phyloP scores from a whole-genome alignment of 768 basidiomycete species.

The Neoboletus subvelutipes region DNA sequence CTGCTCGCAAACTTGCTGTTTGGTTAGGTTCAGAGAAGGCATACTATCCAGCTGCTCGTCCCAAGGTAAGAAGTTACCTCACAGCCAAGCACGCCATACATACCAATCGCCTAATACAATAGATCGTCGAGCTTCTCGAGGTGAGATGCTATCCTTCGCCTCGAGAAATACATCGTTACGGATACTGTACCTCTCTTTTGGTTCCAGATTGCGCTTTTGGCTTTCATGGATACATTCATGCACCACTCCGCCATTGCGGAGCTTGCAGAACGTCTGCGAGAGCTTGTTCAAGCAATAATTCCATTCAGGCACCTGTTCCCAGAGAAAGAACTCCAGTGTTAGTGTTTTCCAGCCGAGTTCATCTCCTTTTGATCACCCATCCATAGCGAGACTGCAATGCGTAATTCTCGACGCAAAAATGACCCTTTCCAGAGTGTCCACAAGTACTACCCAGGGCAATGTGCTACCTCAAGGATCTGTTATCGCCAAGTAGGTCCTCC shows the following conservation, averaged over 20 bases:
- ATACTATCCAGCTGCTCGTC: constrained; percentile 51
- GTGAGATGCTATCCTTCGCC: constrained; percentile 31
- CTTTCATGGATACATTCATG: constrained; percentile 15
- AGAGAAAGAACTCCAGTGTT: constrained; percentile 27
- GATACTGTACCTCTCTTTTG: neutral
- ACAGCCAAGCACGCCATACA: neutral
- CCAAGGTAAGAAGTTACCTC: constrained; percentile 39
- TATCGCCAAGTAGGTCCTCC: constrained; percentile 13
- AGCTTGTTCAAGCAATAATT: constrained; percentile 19
- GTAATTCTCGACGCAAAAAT: constrained; percentile 12
- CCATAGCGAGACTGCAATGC: constrained; percentile 21
- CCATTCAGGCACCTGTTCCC: constrained; percentile 23
- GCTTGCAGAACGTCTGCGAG: constrained; percentile 10
- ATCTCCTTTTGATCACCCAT: neutral
- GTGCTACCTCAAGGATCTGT: neutral
- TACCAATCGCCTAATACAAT: neutral
- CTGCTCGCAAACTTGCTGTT: constrained; percentile 37
- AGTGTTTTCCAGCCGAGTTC: neutral
- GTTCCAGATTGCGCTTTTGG: constrained; percentile 21
- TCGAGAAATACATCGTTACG: neutral
- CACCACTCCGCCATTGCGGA: constrained; percentile 1
- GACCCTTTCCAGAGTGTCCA: neutral
- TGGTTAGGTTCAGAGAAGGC: constrained; percentile 51
- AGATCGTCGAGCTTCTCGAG: constrained; percentile 53
- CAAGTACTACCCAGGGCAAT: neutral